These are phyloP conservation scores for Mollisia scopiformis DNA, from an alignment of 2,329 filamentous ascomycete species.

Conservation along the genomic window DNA sequence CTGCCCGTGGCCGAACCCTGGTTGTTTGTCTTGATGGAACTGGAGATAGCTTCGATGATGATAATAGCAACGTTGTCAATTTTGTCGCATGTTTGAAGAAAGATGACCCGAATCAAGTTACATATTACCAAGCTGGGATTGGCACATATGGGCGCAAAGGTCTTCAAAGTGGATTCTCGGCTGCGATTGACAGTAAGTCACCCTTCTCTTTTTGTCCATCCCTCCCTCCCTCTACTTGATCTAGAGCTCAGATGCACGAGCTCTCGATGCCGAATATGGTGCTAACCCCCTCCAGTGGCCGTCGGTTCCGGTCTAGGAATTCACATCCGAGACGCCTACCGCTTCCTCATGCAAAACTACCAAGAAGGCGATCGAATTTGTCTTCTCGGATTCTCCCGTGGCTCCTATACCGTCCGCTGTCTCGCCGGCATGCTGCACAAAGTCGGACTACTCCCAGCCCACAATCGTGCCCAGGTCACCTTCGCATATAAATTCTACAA, in stretches of 20 bases:
- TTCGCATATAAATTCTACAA: constrained; percentile 50
- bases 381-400: constrained; percentile 52
- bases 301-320: constrained; percentile 46
- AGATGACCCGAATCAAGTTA: constrained; percentile 34
- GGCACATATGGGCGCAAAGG: constrained; percentile 47
- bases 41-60: constrained; percentile 46
- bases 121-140: constrained; percentile 46
- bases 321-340: constrained; percentile 44
- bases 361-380: constrained; percentile 49
- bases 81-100: constrained; percentile 48
- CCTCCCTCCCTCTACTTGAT: no score
- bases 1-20: constrained; percentile 3
- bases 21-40: constrained; percentile 48
- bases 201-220: no score
- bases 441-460: constrained; percentile 53
- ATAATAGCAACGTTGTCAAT: constrained; percentile 48
- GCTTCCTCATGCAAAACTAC: constrained; percentile 53
- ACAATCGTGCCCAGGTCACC: constrained; percentile 59
- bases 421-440: constrained; percentile 48
- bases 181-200: constrained; percentile 45
- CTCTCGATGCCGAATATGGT: no score
- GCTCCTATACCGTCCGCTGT: constrained; percentile 54
- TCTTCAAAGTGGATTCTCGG: constrained; percentile 41
- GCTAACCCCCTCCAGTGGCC: no score
- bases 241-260: no score